These are phyloP conservation scores for Manihot esculenta DNA, from an alignment of 441 rosid genomes.

Conservation along the genomic window DNA sequence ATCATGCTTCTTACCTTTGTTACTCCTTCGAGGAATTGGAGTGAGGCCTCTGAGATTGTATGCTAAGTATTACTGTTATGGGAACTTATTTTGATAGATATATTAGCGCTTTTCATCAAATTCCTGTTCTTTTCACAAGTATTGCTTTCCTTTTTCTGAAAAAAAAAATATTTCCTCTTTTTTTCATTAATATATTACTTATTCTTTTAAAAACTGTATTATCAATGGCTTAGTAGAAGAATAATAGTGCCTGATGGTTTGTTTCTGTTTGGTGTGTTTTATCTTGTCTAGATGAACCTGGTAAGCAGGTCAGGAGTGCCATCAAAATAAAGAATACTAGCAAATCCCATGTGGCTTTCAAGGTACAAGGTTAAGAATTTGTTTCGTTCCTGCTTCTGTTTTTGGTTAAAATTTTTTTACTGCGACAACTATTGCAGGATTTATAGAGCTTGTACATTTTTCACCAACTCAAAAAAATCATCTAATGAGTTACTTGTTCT, in stretches of 20 bases:
- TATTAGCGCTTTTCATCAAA: background rate
- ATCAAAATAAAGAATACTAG: slow-evolving; percentile 86
- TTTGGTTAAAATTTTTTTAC: background rate
- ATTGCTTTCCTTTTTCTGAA: background rate
- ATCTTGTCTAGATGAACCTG: slow-evolving; percentile 77
- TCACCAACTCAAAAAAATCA: background rate
- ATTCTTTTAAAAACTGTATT: too few relatives aligned
- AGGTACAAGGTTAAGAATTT: slow-evolving; percentile 40
- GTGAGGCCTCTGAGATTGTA: background rate
- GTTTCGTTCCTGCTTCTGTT: background rate
- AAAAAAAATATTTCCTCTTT: too few relatives aligned
- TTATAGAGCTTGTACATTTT: background rate
- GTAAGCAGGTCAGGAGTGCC: slow-evolving; percentile 97
- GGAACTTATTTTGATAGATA: background rate
- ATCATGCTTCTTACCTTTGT: background rate
- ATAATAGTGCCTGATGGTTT: background rate
- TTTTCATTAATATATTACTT: too few relatives aligned
- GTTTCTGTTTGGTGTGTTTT: slow-evolving; percentile 6
- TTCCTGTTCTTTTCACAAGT: background rate
- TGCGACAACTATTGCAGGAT: background rate
- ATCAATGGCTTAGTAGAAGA: background rate
- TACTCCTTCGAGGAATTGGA: background rate
- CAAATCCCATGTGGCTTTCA: slow-evolving; percentile 88
- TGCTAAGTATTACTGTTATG: background rate
- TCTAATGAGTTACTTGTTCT: slow-evolving; percentile 8